Percentiles rank a stretch among this genome's conserved stretches.
These are phyloP conservation scores for Pleurotus sapidus DNA, from an alignment of 768 basidiomycete species.

Conservation along the genomic window DNA sequence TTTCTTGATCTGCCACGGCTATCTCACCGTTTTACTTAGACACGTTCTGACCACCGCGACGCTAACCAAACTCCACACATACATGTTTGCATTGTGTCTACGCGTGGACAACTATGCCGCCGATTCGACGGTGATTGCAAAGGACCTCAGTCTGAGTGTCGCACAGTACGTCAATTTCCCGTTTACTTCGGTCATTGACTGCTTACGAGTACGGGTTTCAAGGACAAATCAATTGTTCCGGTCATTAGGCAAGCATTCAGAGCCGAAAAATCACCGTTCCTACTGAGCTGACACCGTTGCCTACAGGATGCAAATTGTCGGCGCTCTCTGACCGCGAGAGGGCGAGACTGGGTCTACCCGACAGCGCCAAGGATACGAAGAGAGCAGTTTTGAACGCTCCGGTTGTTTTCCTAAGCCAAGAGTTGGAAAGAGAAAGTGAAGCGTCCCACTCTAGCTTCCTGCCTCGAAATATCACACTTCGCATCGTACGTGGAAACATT, in stretches of 20 bases:
- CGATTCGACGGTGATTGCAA: conserved; percentile 64
- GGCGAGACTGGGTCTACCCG: conserved; percentile 63
- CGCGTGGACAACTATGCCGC: conserved; percentile 75
- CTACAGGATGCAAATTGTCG: conserved; percentile 68
- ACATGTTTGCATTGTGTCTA: conserved; percentile 81
- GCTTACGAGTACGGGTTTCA: conserved; percentile 34
- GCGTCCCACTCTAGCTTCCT: too few relatives aligned
- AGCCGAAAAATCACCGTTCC: neutral
- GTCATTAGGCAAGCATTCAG: conserved; percentile 53
- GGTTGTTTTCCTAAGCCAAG: conserved; percentile 75
- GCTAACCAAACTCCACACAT: conserved; percentile 69
- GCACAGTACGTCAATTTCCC: conserved; percentile 51
- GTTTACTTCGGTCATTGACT: neutral
- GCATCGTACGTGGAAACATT: too few relatives aligned
- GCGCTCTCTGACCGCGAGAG: conserved; percentile 60
- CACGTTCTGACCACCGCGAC: conserved; percentile 63
- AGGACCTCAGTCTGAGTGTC: conserved; percentile 67
- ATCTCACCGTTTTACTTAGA: conserved; percentile 17
- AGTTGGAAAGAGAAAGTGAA: conserved; percentile 30
- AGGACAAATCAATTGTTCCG: conserved; percentile 59
- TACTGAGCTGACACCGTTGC: neutral
- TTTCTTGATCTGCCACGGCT: neutral
- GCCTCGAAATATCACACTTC: too few relatives aligned
- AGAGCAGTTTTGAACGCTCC: conserved; percentile 76
- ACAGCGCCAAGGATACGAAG: conserved; percentile 59